phyloP scores from a whole-genome alignment of 2,329 filamentous ascomycete species.

The Aureobasidium sp. region DNA sequence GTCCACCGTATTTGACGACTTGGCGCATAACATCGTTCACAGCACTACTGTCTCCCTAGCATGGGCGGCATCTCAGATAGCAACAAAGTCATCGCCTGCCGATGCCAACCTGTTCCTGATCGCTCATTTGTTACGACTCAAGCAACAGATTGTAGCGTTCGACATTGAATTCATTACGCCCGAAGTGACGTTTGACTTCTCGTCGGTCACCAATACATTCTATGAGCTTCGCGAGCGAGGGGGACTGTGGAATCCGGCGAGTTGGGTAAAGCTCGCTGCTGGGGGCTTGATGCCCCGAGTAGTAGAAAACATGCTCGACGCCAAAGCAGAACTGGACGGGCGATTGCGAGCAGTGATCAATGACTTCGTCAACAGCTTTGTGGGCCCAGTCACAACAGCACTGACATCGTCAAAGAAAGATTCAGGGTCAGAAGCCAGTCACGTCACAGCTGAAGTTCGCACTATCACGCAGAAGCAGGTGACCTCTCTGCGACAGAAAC shows the following conservation, averaged over 20 bases:
- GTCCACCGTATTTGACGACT: conserved; percentile 63
- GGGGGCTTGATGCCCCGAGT: conserved; percentile 56
- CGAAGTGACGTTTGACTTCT: conserved; percentile 60
- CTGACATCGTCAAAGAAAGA: conserved; percentile 27
- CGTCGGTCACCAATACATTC: conserved; percentile 58
- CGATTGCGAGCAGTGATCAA: conserved; percentile 56
- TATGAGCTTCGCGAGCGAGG: conserved; percentile 60
- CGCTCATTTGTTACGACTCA: conserved; percentile 87
- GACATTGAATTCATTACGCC: conserved; percentile 75
- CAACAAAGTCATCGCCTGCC: conserved; percentile 54
- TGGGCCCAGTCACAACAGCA: conserved; percentile 48
- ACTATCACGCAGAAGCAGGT: conserved; percentile 52
- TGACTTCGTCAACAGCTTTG: conserved; percentile 56
- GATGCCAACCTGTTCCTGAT: conserved; percentile 90
- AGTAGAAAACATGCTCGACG: conserved; percentile 65
- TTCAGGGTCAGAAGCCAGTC: conserved; percentile 17
- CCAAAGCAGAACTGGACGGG: conserved; percentile 60
- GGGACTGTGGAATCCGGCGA: conserved; percentile 58
- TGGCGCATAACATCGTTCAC: conserved; percentile 76
- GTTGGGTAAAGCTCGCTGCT: conserved; percentile 48
- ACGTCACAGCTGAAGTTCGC: conserved; percentile 40
- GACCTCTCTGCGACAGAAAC: conserved; percentile 46
- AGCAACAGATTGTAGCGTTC: conserved; percentile 91
- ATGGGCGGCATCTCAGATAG: conserved; percentile 60
- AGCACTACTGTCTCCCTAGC: conserved; percentile 81